Evolutionary conservation across 192 early-diverging fungal genomes (phyloP).

Genomic region (Backusella circina): DNA sequence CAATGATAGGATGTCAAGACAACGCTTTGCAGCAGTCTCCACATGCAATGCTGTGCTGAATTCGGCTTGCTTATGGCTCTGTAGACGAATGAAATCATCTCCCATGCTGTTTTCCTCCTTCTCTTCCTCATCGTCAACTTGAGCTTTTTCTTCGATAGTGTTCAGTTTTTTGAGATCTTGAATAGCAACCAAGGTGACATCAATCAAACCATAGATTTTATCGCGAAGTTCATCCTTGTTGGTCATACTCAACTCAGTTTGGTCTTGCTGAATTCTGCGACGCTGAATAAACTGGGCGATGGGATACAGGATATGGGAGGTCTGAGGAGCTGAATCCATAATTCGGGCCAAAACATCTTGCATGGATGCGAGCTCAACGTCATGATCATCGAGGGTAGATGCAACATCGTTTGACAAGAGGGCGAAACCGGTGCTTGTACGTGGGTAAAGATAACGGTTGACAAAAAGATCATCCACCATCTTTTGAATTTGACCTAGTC

Average conservation of each 20-base stretch:
- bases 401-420: conserved; percentile 28
- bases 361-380: conserved; percentile 26
- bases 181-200: conserved; percentile 39
- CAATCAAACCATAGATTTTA: conserved; percentile 36
- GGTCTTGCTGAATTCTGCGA: conserved; percentile 13
- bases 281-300: conserved; percentile 35
- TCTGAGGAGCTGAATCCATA: conserved; percentile 28
- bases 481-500: conserved; percentile 16
- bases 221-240: conserved; percentile 1
- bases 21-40: conserved; percentile 25
- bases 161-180: conserved; percentile 37
- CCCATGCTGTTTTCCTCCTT: conserved; percentile 40
- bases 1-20: conserved; percentile 22
- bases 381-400: conserved; percentile 30
- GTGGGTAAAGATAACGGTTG: conserved; percentile 25
- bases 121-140: conserved; percentile 9
- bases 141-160: not conserved
- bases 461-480: conserved; percentile 14
- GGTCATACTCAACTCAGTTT: not conserved
- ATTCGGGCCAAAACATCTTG: conserved; percentile 17
- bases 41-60: conserved; percentile 35
- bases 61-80: conserved; percentile 36
- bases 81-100: conserved; percentile 43
- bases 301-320: conserved; percentile 33
- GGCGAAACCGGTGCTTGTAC: conserved; percentile 15